Base-by-base conservation (phyloP, 345 rosid species). In the Lepidium aucheri region DNA sequence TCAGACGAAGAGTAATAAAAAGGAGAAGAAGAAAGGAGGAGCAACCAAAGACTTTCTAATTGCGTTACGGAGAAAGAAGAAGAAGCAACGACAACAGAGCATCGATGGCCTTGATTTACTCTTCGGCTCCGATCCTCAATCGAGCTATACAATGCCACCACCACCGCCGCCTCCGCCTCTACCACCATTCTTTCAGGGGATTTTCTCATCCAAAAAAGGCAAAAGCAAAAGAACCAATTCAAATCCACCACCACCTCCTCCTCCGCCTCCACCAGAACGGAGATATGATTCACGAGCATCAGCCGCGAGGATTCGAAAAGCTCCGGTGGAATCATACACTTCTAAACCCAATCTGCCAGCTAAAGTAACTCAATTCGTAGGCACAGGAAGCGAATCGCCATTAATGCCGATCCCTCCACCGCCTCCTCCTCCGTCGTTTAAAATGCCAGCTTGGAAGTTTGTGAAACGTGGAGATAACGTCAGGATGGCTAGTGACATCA, bases 391-490 rank as follows among this genome's bases (percentile, higher is more conserved):
- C 22, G 78, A 71, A 4, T 89, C 96, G 0, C 96, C 95, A 0
- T 22, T 78, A 11, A 58, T 69, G 42, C 74, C 87, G 9, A 81
- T 83, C 15, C 95, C 98, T 0, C 85, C 85, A 1, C 96, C 96
- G 1, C 97, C 97, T 0, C 96, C 96, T 3, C 88, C 82, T 15
- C 98, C 95, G 3, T 96, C 98, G 1, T 92, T 92, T 72, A 81
- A 76, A 51, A 77, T 87, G 75, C 80, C 69, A 12, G 76, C 82
- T 0, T 89, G 82, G 95, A 85, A 72, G 49, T 92, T 81, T 61
- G 74, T 63, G 43, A 74, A 74, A 17, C 83, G 77, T 4, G 91
- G 96, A 9, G 93, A 87, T 68, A 85, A 77, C 72, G 91, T 89
- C 8, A 81, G 90, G 69, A 74, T 92, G 67, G 81, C 60, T 14